Evolutionary conservation across 225 moss, liverwort and hornwort genomes (phyloP).

Genomic region (Marchantia paleacea): DNA sequence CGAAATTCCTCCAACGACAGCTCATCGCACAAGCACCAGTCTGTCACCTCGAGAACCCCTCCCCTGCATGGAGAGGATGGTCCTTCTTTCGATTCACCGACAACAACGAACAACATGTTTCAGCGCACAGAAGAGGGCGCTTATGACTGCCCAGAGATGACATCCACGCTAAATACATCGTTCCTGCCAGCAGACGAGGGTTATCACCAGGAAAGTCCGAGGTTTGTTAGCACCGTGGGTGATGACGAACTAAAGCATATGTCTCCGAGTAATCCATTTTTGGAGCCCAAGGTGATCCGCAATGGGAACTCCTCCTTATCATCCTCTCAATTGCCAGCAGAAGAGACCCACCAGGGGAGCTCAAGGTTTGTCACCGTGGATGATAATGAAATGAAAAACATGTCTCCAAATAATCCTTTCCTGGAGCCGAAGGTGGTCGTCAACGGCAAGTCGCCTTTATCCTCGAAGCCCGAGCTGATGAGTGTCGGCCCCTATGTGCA

Average conservation of each 20-base stretch:
- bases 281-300: background rate
- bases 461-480: too few species aligned
- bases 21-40: background rate
- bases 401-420: constrained; percentile 1
- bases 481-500: background rate
- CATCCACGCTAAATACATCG: background rate
- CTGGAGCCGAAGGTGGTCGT: background rate
- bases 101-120: background rate
- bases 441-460: background rate
- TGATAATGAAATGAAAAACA: background rate
- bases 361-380: background rate
- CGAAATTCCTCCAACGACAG: background rate
- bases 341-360: background rate
- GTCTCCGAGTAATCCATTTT: constrained; percentile 8
- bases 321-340: background rate
- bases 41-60: background rate
- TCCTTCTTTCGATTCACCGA: background rate
- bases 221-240: background rate
- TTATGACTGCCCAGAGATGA: background rate
- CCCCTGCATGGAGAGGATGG: background rate
- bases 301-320: background rate
- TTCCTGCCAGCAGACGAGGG: background rate
- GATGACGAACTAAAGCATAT: background rate
- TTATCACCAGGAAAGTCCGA: constrained; percentile 3
- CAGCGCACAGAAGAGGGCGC: constrained; percentile 3